Percentiles rank a stretch among this genome's conserved stretches.
Evolutionary conservation across 2,329 filamentous ascomycete genomes (phyloP).

Genomic region (Ophiostoma himal-ulmi): DNA sequence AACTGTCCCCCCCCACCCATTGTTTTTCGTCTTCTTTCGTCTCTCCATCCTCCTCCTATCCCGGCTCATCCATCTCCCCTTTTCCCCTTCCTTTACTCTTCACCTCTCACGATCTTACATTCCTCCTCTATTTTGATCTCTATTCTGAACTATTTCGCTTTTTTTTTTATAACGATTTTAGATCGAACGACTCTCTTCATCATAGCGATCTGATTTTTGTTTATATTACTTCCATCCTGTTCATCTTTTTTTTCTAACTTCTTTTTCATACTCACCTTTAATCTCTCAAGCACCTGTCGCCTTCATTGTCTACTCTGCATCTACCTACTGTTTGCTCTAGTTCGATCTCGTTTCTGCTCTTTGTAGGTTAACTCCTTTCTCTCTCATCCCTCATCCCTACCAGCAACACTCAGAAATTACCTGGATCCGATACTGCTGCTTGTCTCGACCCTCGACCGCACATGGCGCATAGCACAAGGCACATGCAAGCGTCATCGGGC

Average conservation of each 20-base stretch:
- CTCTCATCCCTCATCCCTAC: background rate
- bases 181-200: too few species aligned
- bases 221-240: background rate
- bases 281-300: background rate
- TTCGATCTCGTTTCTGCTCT: background rate
- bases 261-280: constrained; percentile 8
- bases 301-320: background rate
- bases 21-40: constrained; percentile 16
- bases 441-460: background rate
- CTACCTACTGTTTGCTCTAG: background rate
- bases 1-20: constrained; percentile 10
- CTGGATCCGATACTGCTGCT: background rate
- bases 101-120: constrained; percentile 7
- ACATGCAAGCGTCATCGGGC: constrained; percentile 10
- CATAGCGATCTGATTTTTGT: constrained; percentile 1
- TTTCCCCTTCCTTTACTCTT: background rate
- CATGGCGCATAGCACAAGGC: constrained; percentile 3
- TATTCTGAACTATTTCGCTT: background rate
- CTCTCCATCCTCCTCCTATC: background rate
- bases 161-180: background rate
- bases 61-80: constrained; percentile 1
- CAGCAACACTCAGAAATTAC: background rate
- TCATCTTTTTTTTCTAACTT: background rate
- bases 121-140: constrained; percentile 12
- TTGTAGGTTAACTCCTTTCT: background rate